Evolutionary conservation across 2,329 filamentous ascomycete genomes (phyloP).

Genomic region (Rhinocladiella mackenziei): DNA sequence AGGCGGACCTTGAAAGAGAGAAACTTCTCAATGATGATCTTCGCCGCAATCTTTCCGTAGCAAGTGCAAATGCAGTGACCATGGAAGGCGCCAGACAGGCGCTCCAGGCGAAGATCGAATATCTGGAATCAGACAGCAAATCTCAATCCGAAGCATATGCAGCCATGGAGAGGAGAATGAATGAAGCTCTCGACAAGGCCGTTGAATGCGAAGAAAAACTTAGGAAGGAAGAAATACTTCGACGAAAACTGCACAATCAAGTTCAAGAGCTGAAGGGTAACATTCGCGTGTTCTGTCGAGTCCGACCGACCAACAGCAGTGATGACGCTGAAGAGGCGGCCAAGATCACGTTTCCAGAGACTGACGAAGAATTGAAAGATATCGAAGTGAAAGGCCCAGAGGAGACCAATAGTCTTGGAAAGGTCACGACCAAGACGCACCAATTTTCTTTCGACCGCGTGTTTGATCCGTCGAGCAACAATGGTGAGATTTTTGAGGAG

Average conservation of each 20-base stretch:
- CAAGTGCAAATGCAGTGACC: constrained; percentile 58
- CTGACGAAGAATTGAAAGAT: constrained; percentile 77
- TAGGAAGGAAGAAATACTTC: constrained; percentile 83
- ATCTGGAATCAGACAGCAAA: constrained; percentile 84
- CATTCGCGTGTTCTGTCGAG: constrained; percentile 95
- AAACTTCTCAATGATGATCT: constrained; percentile 56
- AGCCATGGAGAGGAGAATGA: constrained; percentile 72
- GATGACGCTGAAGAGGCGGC: constrained; percentile 62
- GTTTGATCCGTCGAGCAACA: constrained; percentile 72
- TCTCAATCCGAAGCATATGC: constrained; percentile 83
- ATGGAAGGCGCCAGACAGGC: constrained; percentile 73
- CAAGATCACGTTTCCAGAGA: constrained; percentile 73
- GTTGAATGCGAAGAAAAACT: constrained; percentile 74
- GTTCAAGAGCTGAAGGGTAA: constrained; percentile 98
- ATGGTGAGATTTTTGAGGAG: constrained; percentile 86
- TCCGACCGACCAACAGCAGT: constrained; percentile 66
- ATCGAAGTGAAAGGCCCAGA: constrained; percentile 79
- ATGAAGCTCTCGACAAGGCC: constrained; percentile 68
- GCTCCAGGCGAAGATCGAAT: constrained; percentile 76
- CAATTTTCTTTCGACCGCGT: constrained; percentile 91
- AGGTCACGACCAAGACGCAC: constrained; percentile 71
- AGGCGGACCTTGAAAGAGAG: constrained; percentile 57
- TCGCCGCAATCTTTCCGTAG: constrained; percentile 57
- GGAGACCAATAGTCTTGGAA: constrained; percentile 75
- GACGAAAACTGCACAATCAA: constrained; percentile 91